Evolutionary conservation across 2,329 filamentous ascomycete genomes (phyloP).

Genomic region (Fusarium newnesense): DNA sequence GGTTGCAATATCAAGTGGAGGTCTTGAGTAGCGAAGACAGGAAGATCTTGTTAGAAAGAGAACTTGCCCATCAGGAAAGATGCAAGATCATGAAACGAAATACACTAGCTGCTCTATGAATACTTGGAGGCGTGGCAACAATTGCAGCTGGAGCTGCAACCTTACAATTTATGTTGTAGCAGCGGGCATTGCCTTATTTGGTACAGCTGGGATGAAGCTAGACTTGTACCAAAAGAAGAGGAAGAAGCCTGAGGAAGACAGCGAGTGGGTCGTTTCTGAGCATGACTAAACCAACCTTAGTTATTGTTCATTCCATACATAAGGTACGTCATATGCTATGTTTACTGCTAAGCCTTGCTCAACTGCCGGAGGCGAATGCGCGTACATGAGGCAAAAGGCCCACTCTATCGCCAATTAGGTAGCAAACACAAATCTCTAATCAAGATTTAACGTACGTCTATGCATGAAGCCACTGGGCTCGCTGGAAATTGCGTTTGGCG

Average conservation of each 20-base stretch:
- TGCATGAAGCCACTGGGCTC: background rate
- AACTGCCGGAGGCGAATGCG: background rate
- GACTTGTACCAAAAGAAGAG: background rate
- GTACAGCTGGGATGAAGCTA: background rate
- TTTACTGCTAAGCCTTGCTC: background rate
- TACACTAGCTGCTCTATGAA: background rate
- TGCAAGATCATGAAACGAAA: background rate
- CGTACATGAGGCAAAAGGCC: too few species aligned
- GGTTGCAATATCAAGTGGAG: background rate
- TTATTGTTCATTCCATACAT: background rate
- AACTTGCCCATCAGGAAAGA: background rate
- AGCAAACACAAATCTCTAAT: background rate
- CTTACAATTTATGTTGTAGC: background rate
- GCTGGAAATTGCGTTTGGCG: background rate
- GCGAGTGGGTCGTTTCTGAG: background rate
- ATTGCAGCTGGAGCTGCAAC: background rate
- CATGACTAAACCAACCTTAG: background rate
- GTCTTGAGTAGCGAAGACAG: background rate
- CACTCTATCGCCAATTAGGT: too few species aligned
- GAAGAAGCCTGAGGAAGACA: background rate
- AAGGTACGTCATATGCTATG: background rate
- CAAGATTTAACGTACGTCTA: too few species aligned
- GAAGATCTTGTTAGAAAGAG: background rate
- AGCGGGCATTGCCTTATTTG: background rate
- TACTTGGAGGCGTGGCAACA: background rate